phyloP scores from a whole-genome alignment of 2,329 filamentous ascomycete genomes.

The Calonectria ilicicola region DNA sequence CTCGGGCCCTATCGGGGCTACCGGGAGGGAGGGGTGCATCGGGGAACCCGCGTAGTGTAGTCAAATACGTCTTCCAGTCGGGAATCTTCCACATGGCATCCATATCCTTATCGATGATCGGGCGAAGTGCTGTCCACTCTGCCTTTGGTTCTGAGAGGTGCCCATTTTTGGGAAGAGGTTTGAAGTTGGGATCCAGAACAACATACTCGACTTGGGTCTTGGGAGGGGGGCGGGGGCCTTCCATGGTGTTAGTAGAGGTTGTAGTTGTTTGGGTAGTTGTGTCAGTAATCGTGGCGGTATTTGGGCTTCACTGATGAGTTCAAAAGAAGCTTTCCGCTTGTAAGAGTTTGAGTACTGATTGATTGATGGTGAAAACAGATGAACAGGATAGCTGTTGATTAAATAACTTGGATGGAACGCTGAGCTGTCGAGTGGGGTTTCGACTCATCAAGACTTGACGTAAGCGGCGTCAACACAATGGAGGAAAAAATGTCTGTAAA shows the following conservation, averaged over 20 bases:
- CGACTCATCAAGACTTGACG: not conserved
- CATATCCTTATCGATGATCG: not conserved
- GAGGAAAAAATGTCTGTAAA: too few species aligned
- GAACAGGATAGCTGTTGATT: not conserved
- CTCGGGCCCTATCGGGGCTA: conserved; percentile 29
- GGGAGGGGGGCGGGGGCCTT: not conserved
- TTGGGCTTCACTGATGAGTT: too few species aligned
- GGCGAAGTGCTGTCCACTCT: conserved; percentile 17
- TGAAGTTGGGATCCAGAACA: conserved; percentile 20
- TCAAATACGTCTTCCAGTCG: conserved; percentile 17
- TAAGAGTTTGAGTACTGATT: not conserved
- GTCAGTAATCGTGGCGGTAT: not conserved
- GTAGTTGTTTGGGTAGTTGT: not conserved
- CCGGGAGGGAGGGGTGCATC: conserved; percentile 35
- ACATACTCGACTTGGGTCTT: conserved; percentile 28
- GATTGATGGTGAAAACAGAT: not conserved
- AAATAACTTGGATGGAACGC: not conserved
- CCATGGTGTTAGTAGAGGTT: not conserved
- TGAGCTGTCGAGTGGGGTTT: not conserved
- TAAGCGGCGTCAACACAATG: not conserved
- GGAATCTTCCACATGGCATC: not conserved
- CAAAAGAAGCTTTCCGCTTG: rapidly evolving
- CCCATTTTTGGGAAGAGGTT: conserved; percentile 31
- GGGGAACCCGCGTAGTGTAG: not conserved
- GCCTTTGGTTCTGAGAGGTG: conserved; percentile 29